These are phyloP conservation scores for Populus trichocarpa DNA, from an alignment of 441 rosid species.

Conservation along the genomic window DNA sequence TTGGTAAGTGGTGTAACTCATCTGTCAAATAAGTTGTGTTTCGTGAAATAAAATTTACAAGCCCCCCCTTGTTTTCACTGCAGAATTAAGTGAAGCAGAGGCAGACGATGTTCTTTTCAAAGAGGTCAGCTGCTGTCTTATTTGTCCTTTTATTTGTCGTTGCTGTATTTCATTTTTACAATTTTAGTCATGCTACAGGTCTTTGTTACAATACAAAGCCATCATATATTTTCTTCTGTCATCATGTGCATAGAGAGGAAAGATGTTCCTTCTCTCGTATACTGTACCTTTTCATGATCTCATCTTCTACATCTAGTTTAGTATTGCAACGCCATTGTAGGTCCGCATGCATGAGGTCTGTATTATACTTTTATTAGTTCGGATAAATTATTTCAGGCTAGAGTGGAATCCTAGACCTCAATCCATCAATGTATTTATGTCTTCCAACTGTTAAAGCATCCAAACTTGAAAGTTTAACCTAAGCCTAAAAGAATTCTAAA, in stretches of 20 bases:
- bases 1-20: constrained; percentile 49
- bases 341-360: neutral
- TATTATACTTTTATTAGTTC: neutral
- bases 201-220: neutral
- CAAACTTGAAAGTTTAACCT: neutral
- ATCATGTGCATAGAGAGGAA: neutral
- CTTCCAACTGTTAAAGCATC: neutral
- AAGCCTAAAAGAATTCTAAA: neutral
- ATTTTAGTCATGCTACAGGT: neutral
- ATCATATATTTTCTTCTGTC: neutral
- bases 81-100: constrained; percentile 76
- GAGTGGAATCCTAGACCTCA: neutral
- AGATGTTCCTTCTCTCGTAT: neutral
- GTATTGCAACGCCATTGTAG: neutral
- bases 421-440: neutral
- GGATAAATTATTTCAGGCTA: neutral
- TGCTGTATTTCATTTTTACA: neutral
- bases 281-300: neutral
- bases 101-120: constrained; percentile 90
- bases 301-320: neutral
- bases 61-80: constrained; percentile 16
- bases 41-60: neutral
- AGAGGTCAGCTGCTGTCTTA: constrained; percentile 46
- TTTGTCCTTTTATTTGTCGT: neutral
- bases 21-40: constrained; percentile 1